A percentile compares a stretch with the other conserved stretches of the same genome.
phyloP scores from a whole-genome alignment of 1,284 basidiomycete species.

The Heliocybe sulcata region DNA sequence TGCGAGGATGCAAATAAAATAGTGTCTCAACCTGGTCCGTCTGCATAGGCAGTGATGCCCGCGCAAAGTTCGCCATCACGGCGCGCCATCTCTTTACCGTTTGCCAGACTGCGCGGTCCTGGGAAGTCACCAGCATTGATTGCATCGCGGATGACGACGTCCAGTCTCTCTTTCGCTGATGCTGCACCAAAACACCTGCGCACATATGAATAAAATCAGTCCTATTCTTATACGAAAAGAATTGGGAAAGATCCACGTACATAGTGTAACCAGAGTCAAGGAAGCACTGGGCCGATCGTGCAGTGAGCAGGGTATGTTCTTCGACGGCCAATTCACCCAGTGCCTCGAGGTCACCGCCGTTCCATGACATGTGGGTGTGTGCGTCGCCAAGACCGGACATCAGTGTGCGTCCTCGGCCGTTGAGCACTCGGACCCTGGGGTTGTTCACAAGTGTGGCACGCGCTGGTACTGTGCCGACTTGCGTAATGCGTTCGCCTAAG shows the following conservation, averaged over 20 bases:
- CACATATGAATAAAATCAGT: not conserved
- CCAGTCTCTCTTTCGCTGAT: slow-evolving; percentile 21
- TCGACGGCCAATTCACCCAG: slow-evolving; percentile 18
- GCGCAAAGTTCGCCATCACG: slow-evolving; percentile 20
- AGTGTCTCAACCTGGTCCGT: slow-evolving; percentile 17
- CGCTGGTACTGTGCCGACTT: not conserved
- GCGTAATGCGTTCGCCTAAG: not conserved
- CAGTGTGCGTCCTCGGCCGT: not conserved
- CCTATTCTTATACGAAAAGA: not conserved
- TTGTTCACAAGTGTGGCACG: not conserved
- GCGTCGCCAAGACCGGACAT: slow-evolving; percentile 12
- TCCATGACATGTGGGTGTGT: slow-evolving; percentile 19
- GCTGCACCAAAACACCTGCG: slow-evolving; percentile 16
- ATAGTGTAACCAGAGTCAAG: slow-evolving; percentile 24
- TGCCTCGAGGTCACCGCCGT: slow-evolving; percentile 19
- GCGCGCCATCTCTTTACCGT: slow-evolving; percentile 25
- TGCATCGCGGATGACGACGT: slow-evolving; percentile 21
- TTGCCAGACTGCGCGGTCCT: slow-evolving; percentile 23
- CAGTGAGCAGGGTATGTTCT: slow-evolving; percentile 19
- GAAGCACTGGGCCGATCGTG: slow-evolving; percentile 19
- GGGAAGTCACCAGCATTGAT: slow-evolving; percentile 23
- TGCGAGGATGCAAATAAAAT: no score
- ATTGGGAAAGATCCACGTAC: slow-evolving; percentile 11
- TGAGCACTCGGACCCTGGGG: not conserved
- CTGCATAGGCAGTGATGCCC: slow-evolving; percentile 21